Base-by-base conservation (phyloP, 441 rosid genomes). In the Macaranga tanarius region DNA sequence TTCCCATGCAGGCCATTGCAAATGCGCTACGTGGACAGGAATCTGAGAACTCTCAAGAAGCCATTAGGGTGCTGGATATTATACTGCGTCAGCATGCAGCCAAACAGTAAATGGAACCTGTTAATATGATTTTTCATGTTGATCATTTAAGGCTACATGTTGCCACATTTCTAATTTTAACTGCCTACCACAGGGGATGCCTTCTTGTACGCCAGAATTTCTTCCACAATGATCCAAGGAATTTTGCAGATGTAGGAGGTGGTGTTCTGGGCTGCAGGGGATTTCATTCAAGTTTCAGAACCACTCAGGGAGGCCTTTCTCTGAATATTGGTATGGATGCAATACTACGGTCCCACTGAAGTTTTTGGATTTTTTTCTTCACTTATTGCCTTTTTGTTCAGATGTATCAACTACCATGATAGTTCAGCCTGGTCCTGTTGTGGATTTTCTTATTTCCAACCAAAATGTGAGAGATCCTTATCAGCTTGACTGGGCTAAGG, bases 401-500 rank as follows among this genome's bases (percentile, higher is more conserved):
- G 96, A 92, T 82, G 96, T 86, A 1, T 91, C 97, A 2, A 92
- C 97, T 4, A 92, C 95, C 19, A 92, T 91, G 97, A 91, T 89
- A 63, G 83, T 92, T 69, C 89, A 86, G 81, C 97, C 97, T 65
- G 97, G 93, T 55, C 92, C 95, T 5, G 82, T 92, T 10, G 73
- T 89, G 25, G 97, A 92, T 75, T 92, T 92, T 67, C 69, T 92
- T 1, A 78, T 92, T 45, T 79, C 83, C 38, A 92, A 92, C 75
- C 95, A 91, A 76, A 77, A 77, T 42, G 95, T 67, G 3, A 83
- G 73, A 64, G 93, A 92, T 71, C 95, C 95, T 0, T 84, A 57
- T 60, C 28, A 63, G 7, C 51, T 87, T 70, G 95, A 92, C 72
- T 92, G 96, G 97, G 60, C 83, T 42, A 92, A 89, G 96, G 97